A percentile compares a stretch with the other conserved stretches of the same genome.
phyloP scores from a whole-genome alignment of 805 yeast species.

The Yamadazyma philogaea region DNA sequence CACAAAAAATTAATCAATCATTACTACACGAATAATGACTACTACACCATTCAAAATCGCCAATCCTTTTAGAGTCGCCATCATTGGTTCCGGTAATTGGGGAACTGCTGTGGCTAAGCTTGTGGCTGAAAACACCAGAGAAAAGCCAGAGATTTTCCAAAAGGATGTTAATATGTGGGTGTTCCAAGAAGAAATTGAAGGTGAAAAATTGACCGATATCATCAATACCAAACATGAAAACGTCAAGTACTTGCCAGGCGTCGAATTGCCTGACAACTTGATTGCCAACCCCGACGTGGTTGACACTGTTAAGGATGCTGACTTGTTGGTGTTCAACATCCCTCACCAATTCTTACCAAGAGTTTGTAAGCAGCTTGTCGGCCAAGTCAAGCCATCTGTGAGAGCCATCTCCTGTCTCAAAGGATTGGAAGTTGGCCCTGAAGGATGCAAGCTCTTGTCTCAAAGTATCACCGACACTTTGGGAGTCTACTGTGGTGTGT shows the following conservation, averaged over 20 bases:
- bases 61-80: constrained; percentile 45
- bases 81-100: constrained; percentile 97
- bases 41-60: constrained; percentile 30
- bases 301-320: constrained; percentile 75
- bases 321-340: constrained; percentile 86
- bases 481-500: constrained; percentile 91
- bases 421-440: constrained; percentile 84
- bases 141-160: constrained; percentile 69
- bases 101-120: constrained; percentile 97
- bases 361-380: constrained; percentile 72
- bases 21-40: constrained; percentile 11
- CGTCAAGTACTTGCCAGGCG: constrained; percentile 89
- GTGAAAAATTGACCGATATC: constrained; percentile 79
- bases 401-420: constrained; percentile 95
- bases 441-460: constrained; percentile 82
- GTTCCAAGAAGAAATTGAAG: constrained; percentile 77
- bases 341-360: constrained; percentile 93
- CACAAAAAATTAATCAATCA: background rate
- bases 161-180: constrained; percentile 94
- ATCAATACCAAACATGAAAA: constrained; percentile 90
- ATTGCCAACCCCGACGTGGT: constrained; percentile 82
- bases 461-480: constrained; percentile 74
- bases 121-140: constrained; percentile 80
- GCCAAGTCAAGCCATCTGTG: constrained; percentile 63
- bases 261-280: constrained; percentile 80